Evolutionary conservation across 768 basidiomycete species (phyloP), one percentile per base, ranked within the genome.

Genomic region (Leccinum variicolor): DNA sequence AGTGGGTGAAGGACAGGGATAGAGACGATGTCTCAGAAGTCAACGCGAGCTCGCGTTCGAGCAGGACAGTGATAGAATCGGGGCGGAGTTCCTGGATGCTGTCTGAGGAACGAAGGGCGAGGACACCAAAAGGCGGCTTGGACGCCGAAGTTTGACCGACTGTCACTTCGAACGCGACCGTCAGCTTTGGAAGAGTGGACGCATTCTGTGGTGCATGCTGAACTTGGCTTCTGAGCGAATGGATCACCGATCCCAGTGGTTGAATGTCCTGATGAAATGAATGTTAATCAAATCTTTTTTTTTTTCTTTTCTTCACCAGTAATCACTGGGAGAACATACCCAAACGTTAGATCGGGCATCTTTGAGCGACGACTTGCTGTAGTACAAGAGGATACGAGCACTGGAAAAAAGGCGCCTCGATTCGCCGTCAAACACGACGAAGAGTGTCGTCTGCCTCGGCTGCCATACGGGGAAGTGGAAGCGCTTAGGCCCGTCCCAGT

Each of bases 401-500:
- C 57, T 43, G 23, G 66, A 67, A 53, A 67, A 67, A 23, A 63
- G 55, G 45, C 47, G 56, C n/a, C 59, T 63, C 7, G 66, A 66
- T 52, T 50, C 53, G 19, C 59, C 58, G 19, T 68, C 66, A 34
- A 68, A 66, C 39, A 68, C 59, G 1, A 66, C 63, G 33, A 53
- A 41, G 10, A 67, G 56, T 7, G 66, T 64, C 11, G 66, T 67
- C 51, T 64, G 64, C 25, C 64, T 60, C 10, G 66, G 66, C 21
- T 68, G 61, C 66, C 66, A 61, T 15, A 66, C 63, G 4, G 64
- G 64, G 46, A 68, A 34, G 17, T 63, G 59, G 11, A 25, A 14
- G 8, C 66, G 62, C 43, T 52, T 68, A 7, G 66, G 66, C 23
- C 64, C 66, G 17, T 68, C 59, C 66, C 64, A 67, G 41, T 68